A percentile compares a stretch with the other conserved stretches of the same genome.
These are phyloP conservation scores for Thelephora aurantiotincta DNA, from an alignment of 768 basidiomycete species.

Conservation along the genomic window DNA sequence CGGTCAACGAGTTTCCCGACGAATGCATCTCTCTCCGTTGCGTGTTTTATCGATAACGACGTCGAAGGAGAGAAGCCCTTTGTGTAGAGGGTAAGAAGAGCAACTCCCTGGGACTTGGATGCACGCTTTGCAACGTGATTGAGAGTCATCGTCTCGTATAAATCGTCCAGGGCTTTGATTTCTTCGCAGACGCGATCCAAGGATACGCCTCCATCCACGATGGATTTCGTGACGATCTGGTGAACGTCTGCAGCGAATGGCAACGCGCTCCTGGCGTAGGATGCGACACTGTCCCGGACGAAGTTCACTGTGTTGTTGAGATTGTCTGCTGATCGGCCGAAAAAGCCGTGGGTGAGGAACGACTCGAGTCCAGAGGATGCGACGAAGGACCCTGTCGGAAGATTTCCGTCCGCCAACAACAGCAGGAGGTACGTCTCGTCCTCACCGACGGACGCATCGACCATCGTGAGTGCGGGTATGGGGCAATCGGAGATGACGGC, in stretches of 20 bases:
- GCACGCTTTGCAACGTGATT: conserved; percentile 84
- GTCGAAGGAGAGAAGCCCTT: conserved; percentile 61
- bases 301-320: conserved; percentile 38
- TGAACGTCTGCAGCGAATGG: conserved; percentile 73
- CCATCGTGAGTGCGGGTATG: too few species aligned
- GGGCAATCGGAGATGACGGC: too few species aligned
- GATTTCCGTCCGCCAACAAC: conserved; percentile 79
- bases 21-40: conserved; percentile 13
- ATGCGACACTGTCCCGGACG: conserved; percentile 54
- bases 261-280: conserved; percentile 65
- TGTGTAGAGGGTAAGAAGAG: conserved; percentile 77
- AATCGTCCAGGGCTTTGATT: conserved; percentile 48
- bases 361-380: conserved; percentile 91
- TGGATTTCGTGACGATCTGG: conserved; percentile 14
- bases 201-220: neutral
- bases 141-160: conserved; percentile 77
- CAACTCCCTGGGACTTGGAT: conserved; percentile 84
- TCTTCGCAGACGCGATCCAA: conserved; percentile 20
- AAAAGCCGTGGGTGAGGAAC: conserved; percentile 75
- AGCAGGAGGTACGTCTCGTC: conserved; percentile 60
- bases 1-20: conserved; percentile 35
- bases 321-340: conserved; percentile 10
- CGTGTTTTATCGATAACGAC: conserved; percentile 6
- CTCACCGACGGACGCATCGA: conserved; percentile 13
- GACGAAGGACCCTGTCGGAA: conserved; percentile 95